Evolutionary conservation across 352 stramenopile genomes (phyloP), one percentile per base, ranked within the genome.

Genomic region (Phytophthora macrochlamydospora): DNA sequence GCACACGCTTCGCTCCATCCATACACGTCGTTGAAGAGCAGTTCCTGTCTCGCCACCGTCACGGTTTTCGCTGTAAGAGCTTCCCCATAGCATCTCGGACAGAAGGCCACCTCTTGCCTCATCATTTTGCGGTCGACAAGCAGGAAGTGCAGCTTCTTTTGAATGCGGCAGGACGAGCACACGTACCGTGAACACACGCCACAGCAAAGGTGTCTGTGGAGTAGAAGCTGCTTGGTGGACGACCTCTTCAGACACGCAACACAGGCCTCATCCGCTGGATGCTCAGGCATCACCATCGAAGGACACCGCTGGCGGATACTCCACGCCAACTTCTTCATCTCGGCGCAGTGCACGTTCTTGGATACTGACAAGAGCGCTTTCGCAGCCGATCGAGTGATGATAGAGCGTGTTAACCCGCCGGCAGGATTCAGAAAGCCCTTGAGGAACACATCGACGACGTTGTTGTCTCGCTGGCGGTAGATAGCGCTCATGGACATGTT

Each of bases 401-500:
- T 75, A 35, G 69, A 64, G 51, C 69, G 68, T 51, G 63, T 62
- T 50, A 76, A 52, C 4, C 58, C 68, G n/a, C 68, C 65, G 24
- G 69, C 67, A 35, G 66, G 66, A 45, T 78, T 75, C 24, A 75
- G 35, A 28, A 69, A 72, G 35, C 60, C 69, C 29, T 74, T 71
- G 40, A 75, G 46, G 53, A 69, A 74, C 7, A 89, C 58, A 49
- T 89, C 80, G 8, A 87, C 71, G 38, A 68, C 53, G 37, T 78
- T 73, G 40, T 68, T 56, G 51, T 62, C 59, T 40, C 51, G 53
- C 43, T 76, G 69, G 28, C 69, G 69, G 55, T 82, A 86, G 42
- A 86, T 46, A 4, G 55, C 65, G 30, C 61, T 82, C 52, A 80
- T 75, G 9, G 78, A 86, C 49, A 86, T 79, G 59, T 82, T 81